Evolutionary conservation across 1,284 basidiomycete genomes (phyloP).

Genomic region (Fomitopsis palustris): DNA sequence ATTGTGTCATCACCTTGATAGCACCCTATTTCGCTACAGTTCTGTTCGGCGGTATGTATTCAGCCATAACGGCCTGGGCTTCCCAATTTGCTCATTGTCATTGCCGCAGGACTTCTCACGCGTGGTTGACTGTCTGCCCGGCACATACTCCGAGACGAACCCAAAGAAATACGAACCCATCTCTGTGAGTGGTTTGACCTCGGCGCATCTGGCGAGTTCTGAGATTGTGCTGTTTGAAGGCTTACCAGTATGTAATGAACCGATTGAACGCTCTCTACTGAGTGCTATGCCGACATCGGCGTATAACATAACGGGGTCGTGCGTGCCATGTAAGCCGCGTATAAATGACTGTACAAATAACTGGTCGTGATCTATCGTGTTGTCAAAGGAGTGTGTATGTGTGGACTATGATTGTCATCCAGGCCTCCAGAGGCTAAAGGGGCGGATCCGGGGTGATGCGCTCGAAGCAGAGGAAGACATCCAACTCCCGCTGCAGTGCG

Average conservation of each 20-base stretch:
- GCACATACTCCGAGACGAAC: conserved; percentile 40
- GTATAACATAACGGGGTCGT: no score
- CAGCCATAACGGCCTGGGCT: not conserved
- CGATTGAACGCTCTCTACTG: not conserved
- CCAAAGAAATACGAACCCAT: conserved; percentile 42
- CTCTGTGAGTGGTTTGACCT: conserved; percentile 20
- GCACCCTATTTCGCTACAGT: conserved; percentile 26
- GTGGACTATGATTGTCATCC: no score
- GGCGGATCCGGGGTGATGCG: no score
- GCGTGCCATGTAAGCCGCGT: no score
- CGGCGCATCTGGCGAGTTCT: not conserved
- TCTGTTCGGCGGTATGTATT: conserved; percentile 37
- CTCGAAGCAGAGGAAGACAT: no score
- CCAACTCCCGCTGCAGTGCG: no score
- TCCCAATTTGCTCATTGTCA: not conserved
- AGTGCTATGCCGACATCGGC: no score
- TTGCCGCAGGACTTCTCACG: conserved; percentile 34
- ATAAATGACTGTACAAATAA: no score
- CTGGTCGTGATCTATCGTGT: no score
- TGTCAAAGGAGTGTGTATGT: no score
- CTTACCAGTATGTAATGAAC: not conserved
- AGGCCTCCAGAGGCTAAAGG: no score
- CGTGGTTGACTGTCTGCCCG: conserved; percentile 48
- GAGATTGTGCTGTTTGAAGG: not conserved
- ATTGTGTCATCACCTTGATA: not conserved